These are phyloP conservation scores for Quercus mongolica DNA, from an alignment of 306 rosid species.

Conservation along the genomic window DNA sequence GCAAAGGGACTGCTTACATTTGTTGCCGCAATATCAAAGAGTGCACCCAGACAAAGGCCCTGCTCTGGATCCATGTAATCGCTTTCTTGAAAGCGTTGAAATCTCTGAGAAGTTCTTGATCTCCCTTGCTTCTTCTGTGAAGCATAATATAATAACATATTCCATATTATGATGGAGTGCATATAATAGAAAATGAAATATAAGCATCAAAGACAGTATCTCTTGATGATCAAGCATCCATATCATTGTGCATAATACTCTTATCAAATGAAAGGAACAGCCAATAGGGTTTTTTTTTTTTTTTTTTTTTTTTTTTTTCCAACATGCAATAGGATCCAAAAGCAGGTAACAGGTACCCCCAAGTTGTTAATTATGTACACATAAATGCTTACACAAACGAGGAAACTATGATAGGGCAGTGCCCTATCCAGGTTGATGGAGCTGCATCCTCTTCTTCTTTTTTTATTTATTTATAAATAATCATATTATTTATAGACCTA, in stretches of 20 bases:
- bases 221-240: constrained; percentile 13
- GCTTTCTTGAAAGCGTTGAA: constrained; percentile 77
- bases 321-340: not conserved
- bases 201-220: constrained; percentile 8
- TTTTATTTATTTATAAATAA: too few relatives aligned
- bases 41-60: constrained; percentile 87
- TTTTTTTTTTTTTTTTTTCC: not conserved
- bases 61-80: constrained; percentile 91
- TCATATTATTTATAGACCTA: too few relatives aligned
- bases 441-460: too few relatives aligned
- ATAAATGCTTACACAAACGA: too few relatives aligned
- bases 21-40: constrained; percentile 94
- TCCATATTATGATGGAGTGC: constrained; percentile 11
- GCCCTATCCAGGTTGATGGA: too few relatives aligned
- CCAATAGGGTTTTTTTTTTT: not conserved
- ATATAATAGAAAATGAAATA: constrained; percentile 11
- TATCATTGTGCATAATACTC: constrained; percentile 6
- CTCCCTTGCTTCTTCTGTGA: constrained; percentile 75
- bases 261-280: not conserved
- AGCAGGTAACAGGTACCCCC: constrained; percentile 6
- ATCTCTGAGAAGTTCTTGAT: constrained; percentile 47
- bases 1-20: constrained; percentile 48
- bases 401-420: too few relatives aligned
- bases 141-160: constrained; percentile 21
- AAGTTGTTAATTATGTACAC: not conserved